Evolutionary conservation across 441 rosid species (phyloP), one percentile per base, ranked within the genome.

Genomic region (Gossypium aridum): DNA sequence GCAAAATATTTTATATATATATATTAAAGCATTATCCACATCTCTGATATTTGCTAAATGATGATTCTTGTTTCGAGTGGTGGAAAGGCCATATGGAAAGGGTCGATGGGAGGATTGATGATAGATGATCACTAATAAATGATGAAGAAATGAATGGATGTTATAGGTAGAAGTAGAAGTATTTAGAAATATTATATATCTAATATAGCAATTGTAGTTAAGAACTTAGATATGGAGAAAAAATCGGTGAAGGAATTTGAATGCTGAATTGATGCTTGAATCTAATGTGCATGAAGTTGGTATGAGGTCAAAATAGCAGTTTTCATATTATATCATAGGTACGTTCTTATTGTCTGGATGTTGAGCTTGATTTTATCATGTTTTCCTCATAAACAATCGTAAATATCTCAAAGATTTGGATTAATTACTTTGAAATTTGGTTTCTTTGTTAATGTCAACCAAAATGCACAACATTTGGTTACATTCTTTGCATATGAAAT

Each of bases 401-500:
- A 56, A 10, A 34, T 71, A 56, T 17, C 25, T 28, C 17, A 12
- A 66, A 71, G 22, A 31, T 28, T 56, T 71, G 17, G 74, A 19
- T 19, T 56, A 12, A 12, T 19, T 17, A 26, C 31, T 31, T 55
- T 56, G 3, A 31, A 16, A 49, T 10, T 71, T 19, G 34, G 12
- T 71, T 71, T 28, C 51, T 31, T 73, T 76, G 68, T 71, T 71
- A 56, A 64, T 75, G 9, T 47, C 13, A 75, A 23, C 69, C 31
- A 23, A 17, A 10, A 17, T 37, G 23, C 51, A 49, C 59, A 47
- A 56, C 17, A 62, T 70, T 56, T 55, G 45, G 25, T 43, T 51
- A 25, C 34, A 76, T 73, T 28, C 20, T 54, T 76, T 75, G 65
- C 49, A 74, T 63, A 31, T 31, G 63, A 9, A 70, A 81, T 72